Evolutionary conservation across 371 early-diverging fungal species (phyloP), one percentile per base, ranked within the genome.

Genomic region (Mucor sp.): DNA sequence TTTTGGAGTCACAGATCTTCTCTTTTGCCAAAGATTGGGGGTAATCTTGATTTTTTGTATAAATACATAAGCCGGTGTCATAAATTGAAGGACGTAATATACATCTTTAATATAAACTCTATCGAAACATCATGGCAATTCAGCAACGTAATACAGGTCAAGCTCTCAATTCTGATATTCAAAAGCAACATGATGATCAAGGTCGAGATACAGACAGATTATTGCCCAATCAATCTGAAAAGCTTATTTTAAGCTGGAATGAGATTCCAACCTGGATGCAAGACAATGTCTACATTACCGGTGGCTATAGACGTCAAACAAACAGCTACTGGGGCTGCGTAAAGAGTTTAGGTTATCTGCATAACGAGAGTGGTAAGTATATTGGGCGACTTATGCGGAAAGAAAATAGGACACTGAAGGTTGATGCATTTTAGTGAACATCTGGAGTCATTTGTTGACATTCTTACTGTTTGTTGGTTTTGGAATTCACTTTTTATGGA

Each of bases 381-480:
- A 15, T 19, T 55, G 14, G 39, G 27, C 47, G n/a, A 28, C 23
- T 19, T n/a, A 23, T 21, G 35, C 30, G 37, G 12, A 35, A 53
- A 64, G 63, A 28, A 30, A 43, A 33, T 11, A 30, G 32, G n/a
- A n/a, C 14, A 60, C 23, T 33, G 7, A 58, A 30, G 12, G 14
- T 28, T 23, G n/a, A n/a, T n/a, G 19, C 14, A 50, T 55, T 30
- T 11, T 25, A 89, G 89, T 89, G 48, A 97, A 96, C 73, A 91
- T 97, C 41, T 91, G 91, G 85, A 88, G 94, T 19, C 97, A 97
- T 74, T 68, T 92, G 23, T 33, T 92, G 14, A 95, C 95, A 30
- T 85, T 89, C 3, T 56, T 94, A 17, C 71, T 74, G 0, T 95
- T 95, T 64, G 58, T 90, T 27, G 72, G 75, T 6, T 74, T 92